Base-by-base conservation (phyloP, 176 grass and related monocot species). In the Bolboschoenus planiculmis region DNA sequence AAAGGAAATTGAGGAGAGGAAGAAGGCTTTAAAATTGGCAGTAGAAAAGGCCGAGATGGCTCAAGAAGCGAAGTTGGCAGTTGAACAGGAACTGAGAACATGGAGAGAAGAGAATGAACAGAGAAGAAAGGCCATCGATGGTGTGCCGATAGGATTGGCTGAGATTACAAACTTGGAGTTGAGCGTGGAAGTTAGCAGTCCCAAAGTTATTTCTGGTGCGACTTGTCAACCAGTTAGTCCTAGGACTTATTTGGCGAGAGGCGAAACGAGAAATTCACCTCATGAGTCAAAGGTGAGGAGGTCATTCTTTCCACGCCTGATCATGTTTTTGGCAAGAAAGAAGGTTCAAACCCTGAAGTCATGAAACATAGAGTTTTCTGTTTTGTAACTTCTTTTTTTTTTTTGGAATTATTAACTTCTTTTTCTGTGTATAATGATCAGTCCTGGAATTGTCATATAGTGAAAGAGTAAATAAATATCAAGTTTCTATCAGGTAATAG, bases 51-150 rank as follows among this genome's bases (percentile, higher is more conserved):
- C 84, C 30, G 87, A 85, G 36, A 58, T 68, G 3, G 84, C 85
- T 5, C 53, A 87, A 39, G 78, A 90, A 54, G 82, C 13, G 21
- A 93, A 93, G 78, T 20, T 93, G 48, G 80, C 60, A 44, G 63
- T 91, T 78, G 91, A 97, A 50, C 79, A 86, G 3, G 94, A 97
- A 70, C 48, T 97, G 61, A 87, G 84, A 76, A 88, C 84, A 46
- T 67, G 83, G 35, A 94, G 85, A 84, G 86, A 53, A 44, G 83
- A 93, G 35, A 83, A 88, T 15, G 91, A 91, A 70, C 71, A 90
- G 29, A 74, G 72, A 10, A 42, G 31, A 7, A 78, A 83, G 57
- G 47, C 21, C 1, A 3, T 31, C 0, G 82, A 84, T 20, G 23
- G 82, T 42, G 0, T 72, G 84, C 20, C 4, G 10, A 82, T 59